Conservation (phyloP, 2,329 filamentous ascomycete species). For the Colletotrichum cereale region DNA sequence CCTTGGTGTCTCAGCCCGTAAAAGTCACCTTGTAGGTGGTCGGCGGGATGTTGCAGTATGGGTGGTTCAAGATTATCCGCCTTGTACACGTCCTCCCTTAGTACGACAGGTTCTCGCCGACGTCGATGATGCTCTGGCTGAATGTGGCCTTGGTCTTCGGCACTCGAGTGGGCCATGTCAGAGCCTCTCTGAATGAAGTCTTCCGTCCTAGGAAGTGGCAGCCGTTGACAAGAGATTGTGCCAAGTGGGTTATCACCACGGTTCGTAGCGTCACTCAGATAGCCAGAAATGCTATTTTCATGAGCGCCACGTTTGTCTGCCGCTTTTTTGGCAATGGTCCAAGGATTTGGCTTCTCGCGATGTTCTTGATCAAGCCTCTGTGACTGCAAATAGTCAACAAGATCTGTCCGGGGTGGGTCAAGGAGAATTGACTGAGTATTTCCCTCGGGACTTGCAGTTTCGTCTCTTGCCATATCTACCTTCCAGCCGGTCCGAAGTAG, state of each 20-base stretch:
- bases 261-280: background rate
- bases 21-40: background rate
- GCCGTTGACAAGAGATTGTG: background rate
- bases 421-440: slow-evolving; percentile 13
- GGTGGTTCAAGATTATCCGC: slow-evolving; percentile 1
- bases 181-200: background rate
- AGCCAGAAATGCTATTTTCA: background rate
- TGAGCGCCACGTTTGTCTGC: background rate
- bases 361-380: slow-evolving; percentile 15
- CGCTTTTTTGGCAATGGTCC: slow-evolving; percentile 32
- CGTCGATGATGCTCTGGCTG: background rate
- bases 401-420: background rate
- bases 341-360: slow-evolving; percentile 32
- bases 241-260: background rate
- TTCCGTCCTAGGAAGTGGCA: background rate
- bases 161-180: background rate
- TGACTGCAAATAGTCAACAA: slow-evolving; percentile 3
- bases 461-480: slow-evolving; percentile 29
- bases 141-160: background rate
- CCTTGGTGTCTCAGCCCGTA: slow-evolving; percentile 10
- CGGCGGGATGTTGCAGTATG: background rate
- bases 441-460: slow-evolving; percentile 15
- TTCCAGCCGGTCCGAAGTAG: slow-evolving; percentile 19
- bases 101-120: background rate
- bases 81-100: slow-evolving; percentile 3